Percentiles rank a stretch among this genome's conserved stretches.
phyloP scores from a whole-genome alignment of 2,329 filamentous ascomycete genomes.

The Botrytis byssoidea region DNA sequence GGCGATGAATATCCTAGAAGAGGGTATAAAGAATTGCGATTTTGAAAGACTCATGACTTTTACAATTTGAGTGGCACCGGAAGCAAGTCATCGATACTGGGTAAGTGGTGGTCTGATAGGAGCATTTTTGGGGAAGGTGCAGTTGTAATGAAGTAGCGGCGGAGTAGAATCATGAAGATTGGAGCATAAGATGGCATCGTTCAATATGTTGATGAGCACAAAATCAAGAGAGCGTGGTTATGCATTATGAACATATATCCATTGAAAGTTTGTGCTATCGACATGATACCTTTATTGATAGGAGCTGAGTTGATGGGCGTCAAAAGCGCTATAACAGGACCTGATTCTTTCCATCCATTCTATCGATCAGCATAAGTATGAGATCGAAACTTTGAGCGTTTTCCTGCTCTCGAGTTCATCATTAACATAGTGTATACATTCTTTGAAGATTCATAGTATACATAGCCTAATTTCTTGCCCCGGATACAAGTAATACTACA shows the following conservation, averaged over 20 bases:
- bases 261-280: neutral
- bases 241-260: neutral
- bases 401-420: neutral
- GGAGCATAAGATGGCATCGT: neutral
- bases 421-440: neutral
- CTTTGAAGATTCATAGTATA: constrained; percentile 19
- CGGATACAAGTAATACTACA: constrained; percentile 76
- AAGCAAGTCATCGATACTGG: neutral
- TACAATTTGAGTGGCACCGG: neutral
- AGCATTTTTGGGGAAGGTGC: neutral
- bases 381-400: neutral
- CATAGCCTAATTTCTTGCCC: constrained; percentile 36
- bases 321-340: neutral
- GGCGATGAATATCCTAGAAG: neutral
- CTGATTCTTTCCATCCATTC: neutral
- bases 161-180: neutral
- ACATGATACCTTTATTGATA: neutral
- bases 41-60: neutral
- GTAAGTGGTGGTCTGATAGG: neutral
- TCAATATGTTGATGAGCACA: neutral
- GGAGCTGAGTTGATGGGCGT: neutral
- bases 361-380: neutral
- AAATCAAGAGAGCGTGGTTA: neutral
- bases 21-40: neutral
- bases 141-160: neutral